Evolutionary conservation across 139 green algal genomes (phyloP), one percentile per base, ranked within the genome.

Genomic region (Coccomyxa sp.): DNA sequence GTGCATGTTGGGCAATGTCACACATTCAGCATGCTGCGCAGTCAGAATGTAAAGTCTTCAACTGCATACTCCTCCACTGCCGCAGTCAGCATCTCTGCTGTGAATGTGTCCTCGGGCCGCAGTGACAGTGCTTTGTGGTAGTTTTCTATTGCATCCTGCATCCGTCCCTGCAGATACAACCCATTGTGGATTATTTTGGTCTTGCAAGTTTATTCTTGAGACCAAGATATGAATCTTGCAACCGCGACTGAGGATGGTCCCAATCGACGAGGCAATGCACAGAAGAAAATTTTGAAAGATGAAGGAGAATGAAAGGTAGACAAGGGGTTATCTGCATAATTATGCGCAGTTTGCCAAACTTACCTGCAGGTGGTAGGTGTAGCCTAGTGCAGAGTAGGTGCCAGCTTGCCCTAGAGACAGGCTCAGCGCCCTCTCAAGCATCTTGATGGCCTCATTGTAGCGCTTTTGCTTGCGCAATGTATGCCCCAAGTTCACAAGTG

Each of bases 71-170:
- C 92, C 31, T 87, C 81, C 79, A 98, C 79, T 18, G 94, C 95
- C 32, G 87, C 66, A 0, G 88, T 85, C 77, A 98, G 91, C 94
- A 98, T 95, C 81, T 96, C 92, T 10, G 87, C 80, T 0, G 91
- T 87, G 79, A 98, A 97, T 0, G 83, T 80, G 83, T 98, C 95
- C 45, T 96, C 90, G 13, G 94, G 91, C 45, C 88, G 82, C 51
- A 98, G 80, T 27, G 87, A 90, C 58, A 98, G 90, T 18, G 93
- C 93, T 57, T 94, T 95, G 86, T 98, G 96, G 81, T 99, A 99
- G 74, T 91, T 75, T 79, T 96, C 90, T 25, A 98, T 93, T 13
- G 96, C 95, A 10, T 86, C 79, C 32, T 77, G 58, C n/a, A 88
- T 31, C 38, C 93, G 66, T 13, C 92, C 88, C 85, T 87, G 79